Evolutionary conservation across 1,139 yeast genomes (phyloP).

Genomic region (Protomyces gravidus): DNA sequence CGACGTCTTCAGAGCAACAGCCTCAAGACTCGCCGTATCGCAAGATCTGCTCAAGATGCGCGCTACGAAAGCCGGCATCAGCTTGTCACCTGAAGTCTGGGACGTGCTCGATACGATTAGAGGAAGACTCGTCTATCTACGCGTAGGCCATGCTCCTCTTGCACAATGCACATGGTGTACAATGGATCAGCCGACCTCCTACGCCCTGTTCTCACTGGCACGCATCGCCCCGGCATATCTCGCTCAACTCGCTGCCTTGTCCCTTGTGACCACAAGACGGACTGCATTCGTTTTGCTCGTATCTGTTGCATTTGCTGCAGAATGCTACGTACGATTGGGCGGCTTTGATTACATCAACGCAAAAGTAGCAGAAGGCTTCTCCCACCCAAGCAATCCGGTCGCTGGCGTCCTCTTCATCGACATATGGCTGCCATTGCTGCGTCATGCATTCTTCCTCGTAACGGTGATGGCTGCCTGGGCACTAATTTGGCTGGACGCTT

Average conservation of each 20-base stretch:
- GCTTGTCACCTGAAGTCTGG: slow-evolving; percentile 3
- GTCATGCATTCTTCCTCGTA: slow-evolving; percentile 10
- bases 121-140: slow-evolving; percentile 4
- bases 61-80: not conserved
- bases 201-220: slow-evolving; percentile 3
- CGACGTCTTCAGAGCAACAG: slow-evolving; percentile 8
- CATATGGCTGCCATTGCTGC: slow-evolving; percentile 1
- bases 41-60: slow-evolving; percentile 5
- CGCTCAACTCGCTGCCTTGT: not conserved
- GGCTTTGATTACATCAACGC: slow-evolving; percentile 16
- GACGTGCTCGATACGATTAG: slow-evolving; percentile 1
- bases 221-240: slow-evolving; percentile 5
- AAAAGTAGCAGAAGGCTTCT: not conserved
- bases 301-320: slow-evolving; percentile 2
- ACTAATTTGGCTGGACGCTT: slow-evolving; percentile 13
- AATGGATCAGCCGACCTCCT: slow-evolving; percentile 3
- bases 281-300: not conserved
- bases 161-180: slow-evolving; percentile 16
- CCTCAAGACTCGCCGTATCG: slow-evolving; percentile 14
- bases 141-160: slow-evolving; percentile 9
- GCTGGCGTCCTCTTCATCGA: slow-evolving; percentile 8
- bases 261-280: not conserved
- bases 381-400: not conserved
- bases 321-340: slow-evolving; percentile 8
- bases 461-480: not conserved